Base-by-base conservation (phyloP, 495 filamentous ascomycete species). In the Penicillium silybi region DNA sequence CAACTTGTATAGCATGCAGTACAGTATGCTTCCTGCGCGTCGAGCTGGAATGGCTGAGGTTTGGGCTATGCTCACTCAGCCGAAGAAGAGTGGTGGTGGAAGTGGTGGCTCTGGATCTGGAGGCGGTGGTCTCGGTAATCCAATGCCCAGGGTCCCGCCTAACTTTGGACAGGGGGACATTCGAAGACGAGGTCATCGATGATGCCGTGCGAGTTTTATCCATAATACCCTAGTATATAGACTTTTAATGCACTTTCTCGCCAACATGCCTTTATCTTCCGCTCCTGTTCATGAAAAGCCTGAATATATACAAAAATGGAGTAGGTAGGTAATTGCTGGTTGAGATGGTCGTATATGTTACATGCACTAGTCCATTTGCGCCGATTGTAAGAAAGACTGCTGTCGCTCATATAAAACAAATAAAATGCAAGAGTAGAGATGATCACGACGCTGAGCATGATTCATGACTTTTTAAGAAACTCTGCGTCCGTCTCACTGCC, bases 1-100 rank as follows among this genome's bases (percentile, higher is more conserved):
- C 63, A 95, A 90, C 63, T 76, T 99, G 40, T 99, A 99, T 70
- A 92, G 89, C 51, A 83, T 99, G 60, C 93, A 99, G 70, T 99
- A 99, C 70, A 93, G 88, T 72, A 97, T 97, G 95, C 76, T 99
- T 26, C 93, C 93, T 5, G 85, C 88, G 10, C 83, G 76, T 37
- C 76, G 93, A 6, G 89, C 88, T 0, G 82, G 88, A 2, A 85
- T 97, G 44, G 67, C 77, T 53, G 91, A 97, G 64, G 84, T 97
- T 54, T 99, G 95, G 95, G 70, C 80, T 25, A 79, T 85, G 44
- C 69, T 96, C 51, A 89, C 82, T 2, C 78, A 83, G 57, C 59
- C 70, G 8, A 70, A 70, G 46, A 77, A 75, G 51, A 59, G 50
- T 17, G 53, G 56, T 19, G 44, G 62, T 44, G 56, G 66, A 0